Conservation (phyloP, 225 moss, liverwort and hornwort genomes). For the Asterella californica region DNA sequence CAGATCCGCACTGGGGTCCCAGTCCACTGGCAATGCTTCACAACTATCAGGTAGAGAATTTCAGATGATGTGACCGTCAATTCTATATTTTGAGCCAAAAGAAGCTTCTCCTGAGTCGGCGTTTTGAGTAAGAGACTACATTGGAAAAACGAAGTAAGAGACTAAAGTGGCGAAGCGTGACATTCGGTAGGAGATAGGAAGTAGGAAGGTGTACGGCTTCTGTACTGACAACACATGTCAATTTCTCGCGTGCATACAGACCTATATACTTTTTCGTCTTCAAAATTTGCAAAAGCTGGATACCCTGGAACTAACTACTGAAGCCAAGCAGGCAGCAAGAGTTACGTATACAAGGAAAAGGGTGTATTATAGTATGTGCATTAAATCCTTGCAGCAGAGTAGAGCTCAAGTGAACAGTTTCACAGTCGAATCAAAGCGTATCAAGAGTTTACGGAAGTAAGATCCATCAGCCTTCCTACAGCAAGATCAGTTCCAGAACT, state of each 20-base stretch:
- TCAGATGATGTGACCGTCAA: background rate
- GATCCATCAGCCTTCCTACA: background rate
- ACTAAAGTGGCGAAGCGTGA: no score
- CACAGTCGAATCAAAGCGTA: constrained; percentile 52
- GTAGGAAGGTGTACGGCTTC: background rate
- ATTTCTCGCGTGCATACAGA: constrained; percentile 36
- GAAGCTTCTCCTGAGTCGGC: background rate
- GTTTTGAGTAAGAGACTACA: no score
- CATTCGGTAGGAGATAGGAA: background rate
- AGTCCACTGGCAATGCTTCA: constrained; percentile 91
- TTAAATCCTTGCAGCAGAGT: constrained; percentile 80
- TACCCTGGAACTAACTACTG: constrained; percentile 66
- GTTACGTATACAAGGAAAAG: constrained; percentile 88
- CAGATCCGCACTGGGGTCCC: constrained; percentile 91
- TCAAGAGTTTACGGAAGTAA: constrained; percentile 74
- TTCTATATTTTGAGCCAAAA: background rate
- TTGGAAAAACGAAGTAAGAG: no score
- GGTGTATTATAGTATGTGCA: constrained; percentile 99
- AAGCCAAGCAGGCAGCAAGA: constrained; percentile 73
- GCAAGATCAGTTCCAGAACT: background rate
- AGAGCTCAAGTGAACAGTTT: constrained; percentile 45
- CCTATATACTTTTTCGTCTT: constrained; percentile 88
- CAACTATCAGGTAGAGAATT: constrained; percentile 78
- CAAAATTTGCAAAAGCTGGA: constrained; percentile 83
- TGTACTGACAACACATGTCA: background rate